phyloP scores from a whole-genome alignment of 441 rosid genomes.

The Populus hybrid region DNA sequence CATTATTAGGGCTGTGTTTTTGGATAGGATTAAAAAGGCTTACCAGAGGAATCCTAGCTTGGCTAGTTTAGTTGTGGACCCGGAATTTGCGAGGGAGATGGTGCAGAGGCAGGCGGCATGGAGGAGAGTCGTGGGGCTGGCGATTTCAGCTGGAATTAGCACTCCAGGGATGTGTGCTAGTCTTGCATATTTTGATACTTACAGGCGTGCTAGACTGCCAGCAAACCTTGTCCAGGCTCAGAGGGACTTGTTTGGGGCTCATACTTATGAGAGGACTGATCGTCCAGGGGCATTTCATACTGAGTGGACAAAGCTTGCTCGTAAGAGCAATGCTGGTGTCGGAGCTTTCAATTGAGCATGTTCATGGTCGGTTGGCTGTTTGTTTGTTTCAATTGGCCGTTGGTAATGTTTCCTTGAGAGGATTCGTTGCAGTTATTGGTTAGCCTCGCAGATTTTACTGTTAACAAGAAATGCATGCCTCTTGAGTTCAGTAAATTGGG shows the following conservation, averaged over 20 bases:
- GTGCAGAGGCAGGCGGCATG: constrained; percentile 97
- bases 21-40: constrained; percentile 94
- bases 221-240: constrained; percentile 97
- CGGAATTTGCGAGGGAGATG: constrained; percentile 91
- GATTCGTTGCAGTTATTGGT: constrained; percentile 26
- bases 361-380: constrained; percentile 9
- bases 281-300: constrained; percentile 78
- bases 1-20: constrained; percentile 86
- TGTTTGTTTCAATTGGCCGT: constrained; percentile 22
- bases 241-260: constrained; percentile 96
- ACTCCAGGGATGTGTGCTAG: constrained; percentile 97
- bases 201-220: constrained; percentile 80
- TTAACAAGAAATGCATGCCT: constrained; percentile 66
- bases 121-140: constrained; percentile 92
- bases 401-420: constrained; percentile 24
- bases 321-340: constrained; percentile 42
- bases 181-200: constrained; percentile 91
- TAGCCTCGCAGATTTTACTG: constrained; percentile 31
- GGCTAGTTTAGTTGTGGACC: constrained; percentile 86
- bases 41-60: constrained; percentile 83
- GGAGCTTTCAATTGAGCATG: constrained; percentile 47
- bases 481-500: constrained; percentile 7
- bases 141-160: constrained; percentile 84
- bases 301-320: constrained; percentile 83
- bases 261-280: constrained; percentile 87